Base-by-base conservation (phyloP, 805 yeast species). In the Candida quercuum region DNA sequence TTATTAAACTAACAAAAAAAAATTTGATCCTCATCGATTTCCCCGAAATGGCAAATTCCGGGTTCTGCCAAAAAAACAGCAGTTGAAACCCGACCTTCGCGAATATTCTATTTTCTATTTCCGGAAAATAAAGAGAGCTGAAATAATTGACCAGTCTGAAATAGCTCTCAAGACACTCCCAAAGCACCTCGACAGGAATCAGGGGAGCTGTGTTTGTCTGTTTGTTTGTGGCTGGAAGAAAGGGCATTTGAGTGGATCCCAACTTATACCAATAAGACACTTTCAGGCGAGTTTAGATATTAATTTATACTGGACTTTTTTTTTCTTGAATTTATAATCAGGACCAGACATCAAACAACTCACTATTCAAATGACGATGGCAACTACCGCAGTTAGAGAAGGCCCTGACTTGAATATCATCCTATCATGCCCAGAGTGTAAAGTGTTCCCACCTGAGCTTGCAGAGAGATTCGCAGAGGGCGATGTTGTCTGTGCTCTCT, bases 381-480 rank as follows among this genome's bases (percentile, higher is more conserved):
- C 45, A 2, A 28, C 40, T 4, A 30, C 39, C 7, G 35, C 48
- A 14, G 38, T 36, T 34, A 60, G 60, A 41, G 63, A 55, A 41
- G 94, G 93, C 23, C 88, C 88, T 16, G 85, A 91, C 64, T 71
- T 91, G 57, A 91, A 87, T 59, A 88, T 91, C 48, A 85, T 86
- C 12, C 69, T 91, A 45, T 81, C 91, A 14, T 91, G 99, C 59
- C 98, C 98, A 2, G 99, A 91, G 57, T 91, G 99, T 66, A 84
- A 87, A 57, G 89, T 86, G 24, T 86, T 78, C 54, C 99, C 99
- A 12, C 99, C 99, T 4, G 95, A 91, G 54, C 71, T 91, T 46
- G 86, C 89, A 19, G 99, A 91, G 65, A 69, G 97, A 49, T 94
- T 89, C 55, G 84, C 95, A 50, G 98, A 91, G 60, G 99, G 99